Percentiles rank a stretch among this genome's conserved stretches.
Evolutionary conservation across 805 yeast genomes (phyloP).

Genomic region (Candida golubevii): DNA sequence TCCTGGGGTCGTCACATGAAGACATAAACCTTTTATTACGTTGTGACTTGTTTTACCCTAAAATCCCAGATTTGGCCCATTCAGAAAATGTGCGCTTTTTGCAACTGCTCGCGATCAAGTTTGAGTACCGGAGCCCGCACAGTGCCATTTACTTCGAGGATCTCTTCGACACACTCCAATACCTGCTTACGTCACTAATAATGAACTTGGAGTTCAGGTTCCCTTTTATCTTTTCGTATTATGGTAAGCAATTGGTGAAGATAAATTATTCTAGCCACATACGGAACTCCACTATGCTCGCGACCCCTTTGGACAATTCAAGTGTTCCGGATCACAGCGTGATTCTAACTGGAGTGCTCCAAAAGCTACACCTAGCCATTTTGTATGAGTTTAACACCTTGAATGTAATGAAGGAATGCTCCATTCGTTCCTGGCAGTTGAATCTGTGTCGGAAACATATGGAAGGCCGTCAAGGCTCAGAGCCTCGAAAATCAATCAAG

Average conservation of each 20-base stretch:
- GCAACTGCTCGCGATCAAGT: constrained; percentile 5
- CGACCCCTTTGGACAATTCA: constrained; percentile 9
- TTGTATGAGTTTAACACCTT: constrained; percentile 20
- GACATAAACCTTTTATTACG: constrained; percentile 7
- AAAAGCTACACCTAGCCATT: constrained; percentile 14
- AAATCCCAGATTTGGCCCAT: constrained; percentile 10
- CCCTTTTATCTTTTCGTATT: constrained; percentile 30
- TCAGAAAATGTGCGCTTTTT: constrained; percentile 8
- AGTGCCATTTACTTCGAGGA: constrained; percentile 5
- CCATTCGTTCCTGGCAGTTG: constrained; percentile 5
- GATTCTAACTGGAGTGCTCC: constrained; percentile 9
- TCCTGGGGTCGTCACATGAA: neutral
- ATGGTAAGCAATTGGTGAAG: constrained; percentile 24
- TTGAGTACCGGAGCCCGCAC: constrained; percentile 10
- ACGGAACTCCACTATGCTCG: constrained; percentile 5
- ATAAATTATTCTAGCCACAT: constrained; percentile 16
- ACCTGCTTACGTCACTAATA: constrained; percentile 20
- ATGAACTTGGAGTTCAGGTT: constrained; percentile 25
- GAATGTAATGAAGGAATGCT: constrained; percentile 19
- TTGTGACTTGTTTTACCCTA: constrained; percentile 13
- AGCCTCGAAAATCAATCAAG: constrained; percentile 3
- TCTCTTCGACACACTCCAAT: constrained; percentile 19
- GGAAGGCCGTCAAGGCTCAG: neutral
- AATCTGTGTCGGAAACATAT: constrained; percentile 4
- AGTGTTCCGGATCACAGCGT: constrained; percentile 4